Base-by-base conservation (phyloP, 2,329 filamentous ascomycete genomes). In the Xylaria sp. region DNA sequence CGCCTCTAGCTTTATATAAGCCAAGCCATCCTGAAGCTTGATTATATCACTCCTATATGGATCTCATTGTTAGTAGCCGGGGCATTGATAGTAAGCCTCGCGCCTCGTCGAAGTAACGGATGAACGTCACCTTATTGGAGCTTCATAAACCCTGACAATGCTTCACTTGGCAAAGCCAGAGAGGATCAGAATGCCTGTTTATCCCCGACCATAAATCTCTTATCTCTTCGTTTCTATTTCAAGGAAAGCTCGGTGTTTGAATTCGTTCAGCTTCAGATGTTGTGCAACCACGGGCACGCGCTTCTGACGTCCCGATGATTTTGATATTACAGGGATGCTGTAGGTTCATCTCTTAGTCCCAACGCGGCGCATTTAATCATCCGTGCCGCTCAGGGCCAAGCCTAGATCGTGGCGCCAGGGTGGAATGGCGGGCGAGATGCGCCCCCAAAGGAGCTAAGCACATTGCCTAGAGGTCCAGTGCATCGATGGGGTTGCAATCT, bases 1-100 rank as follows among this genome's bases (percentile, higher is more conserved):
- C 44, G 44, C n/a, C 18, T n/a, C 44, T 46, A 46, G 44, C 44
- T 46, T 46, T 46, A 46, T 46, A 46, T 46, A 46, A 20, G n/a
- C n/a, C 18, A 46, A 46, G 18, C 44, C 18, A 5, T 46, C 9
- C 15, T 20, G 44, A 20, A 20, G 44, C 44, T 46, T n/a, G 1
- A n/a, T 9, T 20, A 5, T n/a, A 46, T 20, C 44, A n/a, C 44
- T n/a, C 2, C 1, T 5, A 46, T 20, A 46, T 46, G 44, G 8
- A 46, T 8, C 18, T 9, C 4, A 46, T 46, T 46, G 7, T 18
- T 8, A 46, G 7, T 20, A 46, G 44, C n/a, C 8, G 44, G 44
- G 18, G n/a, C 5, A 28, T 46, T 46, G 44, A n/a, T n/a, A 7
- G 44, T 20, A 46, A 46, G 44, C 18, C 44, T 46, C 44, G 44